phyloP scores from a whole-genome alignment of 768 basidiomycete genomes.

The Gautieria morchelliformis region DNA sequence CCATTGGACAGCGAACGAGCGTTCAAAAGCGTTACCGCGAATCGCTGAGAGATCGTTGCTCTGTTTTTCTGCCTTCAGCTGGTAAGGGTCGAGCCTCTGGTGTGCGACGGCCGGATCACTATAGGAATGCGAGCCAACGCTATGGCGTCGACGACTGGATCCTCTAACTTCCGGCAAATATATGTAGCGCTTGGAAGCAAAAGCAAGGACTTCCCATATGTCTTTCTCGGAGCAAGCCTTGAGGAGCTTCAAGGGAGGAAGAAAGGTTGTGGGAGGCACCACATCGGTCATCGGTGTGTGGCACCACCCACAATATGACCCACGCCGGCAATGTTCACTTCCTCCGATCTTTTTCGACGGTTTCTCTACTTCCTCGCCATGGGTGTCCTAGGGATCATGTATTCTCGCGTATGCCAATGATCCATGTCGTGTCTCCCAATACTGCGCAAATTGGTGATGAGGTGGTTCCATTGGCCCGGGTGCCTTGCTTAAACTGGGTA shows the following conservation, averaged over 20 bases:
- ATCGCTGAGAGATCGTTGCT: slow-evolving; percentile 22
- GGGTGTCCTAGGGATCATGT: too few relatives aligned
- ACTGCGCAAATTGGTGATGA: too few relatives aligned
- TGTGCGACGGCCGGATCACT: background rate
- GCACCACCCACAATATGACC: background rate
- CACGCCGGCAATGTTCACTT: background rate
- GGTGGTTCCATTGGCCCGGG: too few relatives aligned
- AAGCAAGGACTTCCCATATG: slow-evolving; percentile 38
- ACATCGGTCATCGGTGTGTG: background rate
- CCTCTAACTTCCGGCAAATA: slow-evolving; percentile 58
- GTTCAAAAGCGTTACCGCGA: slow-evolving; percentile 58
- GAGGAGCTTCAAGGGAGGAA: slow-evolving; percentile 20
- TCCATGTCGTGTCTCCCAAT: too few relatives aligned
- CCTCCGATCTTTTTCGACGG: background rate
- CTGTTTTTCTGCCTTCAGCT: background rate
- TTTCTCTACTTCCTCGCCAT: background rate
- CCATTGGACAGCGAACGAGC: slow-evolving; percentile 63
- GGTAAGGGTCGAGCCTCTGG: background rate
- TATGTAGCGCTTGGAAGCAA: slow-evolving; percentile 41
- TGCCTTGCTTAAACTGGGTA: too few relatives aligned
- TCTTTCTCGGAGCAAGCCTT: slow-evolving; percentile 9
- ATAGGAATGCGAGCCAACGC: background rate
- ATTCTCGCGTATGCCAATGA: too few relatives aligned
- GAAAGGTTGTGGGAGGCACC: slow-evolving; percentile 32
- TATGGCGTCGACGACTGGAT: slow-evolving; percentile 32